Evolutionary conservation across 2,329 filamentous ascomycete species (phyloP), one percentile per base, ranked within the genome.

Genomic region (Colletotrichum orchidophilum): DNA sequence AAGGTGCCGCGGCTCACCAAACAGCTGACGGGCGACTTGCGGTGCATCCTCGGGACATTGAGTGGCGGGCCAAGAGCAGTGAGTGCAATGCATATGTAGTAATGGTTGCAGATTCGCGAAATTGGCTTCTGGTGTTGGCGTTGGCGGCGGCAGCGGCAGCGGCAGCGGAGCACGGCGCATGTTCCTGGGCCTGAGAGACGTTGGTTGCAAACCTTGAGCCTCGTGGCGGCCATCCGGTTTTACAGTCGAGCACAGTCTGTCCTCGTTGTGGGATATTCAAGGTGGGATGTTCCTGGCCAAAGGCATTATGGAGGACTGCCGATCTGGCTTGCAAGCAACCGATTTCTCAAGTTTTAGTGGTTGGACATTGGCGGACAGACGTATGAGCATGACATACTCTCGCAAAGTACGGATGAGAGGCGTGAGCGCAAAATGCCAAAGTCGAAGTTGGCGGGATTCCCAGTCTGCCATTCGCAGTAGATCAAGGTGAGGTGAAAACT

Each of bases 201-300:
- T 57, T 52, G 9, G 49, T 57, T 52, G 61, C 27, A 52, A 66
- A 62, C 35, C 50, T 66, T 66, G 63, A 59, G 49, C 67, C 55
- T 66, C 62, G 27, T 61, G 63, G 63, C 55, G 61, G 29, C 46
- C 42, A n/a, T 31, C 24, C 24, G 18, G 29, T 24, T 35, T 15
- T 50, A n/a, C 50, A 63, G 24, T 53, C 39, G 58, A 67, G 53
- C 61, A 53, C 35, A 57, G 39, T 31, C 21, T 39, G 57, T 29
- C 42, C 57, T 46, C 7, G 24, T 29, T 5, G 35, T 35, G 15
- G 26, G 21, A 1, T 31, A 46, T n/a, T n/a, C n/a, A 31, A 53
- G 57, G 35, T 9, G 13, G 21, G 33, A 12, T 3, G 18, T 46
- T 29, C 7, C 27, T 21, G 3, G n/a, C 9, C n/a, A 61, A 46